Percentiles rank a stretch among this genome's conserved stretches.
These are phyloP conservation scores for Colletotrichum sp. DNA, from an alignment of 2,329 filamentous ascomycete species.

Conservation along the genomic window DNA sequence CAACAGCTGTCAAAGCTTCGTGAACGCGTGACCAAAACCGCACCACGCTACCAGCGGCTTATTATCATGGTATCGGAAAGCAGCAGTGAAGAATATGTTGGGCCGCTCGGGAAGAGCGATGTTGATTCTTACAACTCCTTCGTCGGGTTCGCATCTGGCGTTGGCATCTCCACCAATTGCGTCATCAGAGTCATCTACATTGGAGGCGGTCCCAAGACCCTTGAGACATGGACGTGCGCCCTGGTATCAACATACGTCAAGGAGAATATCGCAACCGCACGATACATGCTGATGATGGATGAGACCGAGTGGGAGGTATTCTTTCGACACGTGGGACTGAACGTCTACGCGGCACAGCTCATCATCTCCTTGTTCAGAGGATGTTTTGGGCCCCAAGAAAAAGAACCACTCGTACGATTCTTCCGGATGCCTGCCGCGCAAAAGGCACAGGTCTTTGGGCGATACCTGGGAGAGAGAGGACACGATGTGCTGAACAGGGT, in stretches of 20 bases:
- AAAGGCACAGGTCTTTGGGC: conserved; percentile 27
- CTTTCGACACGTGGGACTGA: conserved; percentile 39
- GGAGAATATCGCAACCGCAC: conserved; percentile 26
- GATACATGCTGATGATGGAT: conserved; percentile 38
- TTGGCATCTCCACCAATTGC: conserved; percentile 31
- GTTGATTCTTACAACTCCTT: conserved; percentile 53
- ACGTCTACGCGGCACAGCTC: conserved; percentile 40
- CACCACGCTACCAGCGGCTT: conserved; percentile 69
- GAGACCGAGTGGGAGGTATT: conserved; percentile 47
- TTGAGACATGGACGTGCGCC: conserved; percentile 61
- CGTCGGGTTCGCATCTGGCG: conserved; percentile 49
- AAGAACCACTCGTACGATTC: conserved; percentile 34
- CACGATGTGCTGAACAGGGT: background rate
- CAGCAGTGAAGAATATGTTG: conserved; percentile 47
- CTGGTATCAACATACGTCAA: conserved; percentile 52
- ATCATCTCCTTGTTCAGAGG: conserved; percentile 30
- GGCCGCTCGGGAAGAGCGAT: conserved; percentile 44
- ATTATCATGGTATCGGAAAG: conserved; percentile 70
- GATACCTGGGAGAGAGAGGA: conserved; percentile 22
- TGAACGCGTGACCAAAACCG: conserved; percentile 57
- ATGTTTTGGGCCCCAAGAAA: conserved; percentile 23
- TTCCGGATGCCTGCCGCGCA: conserved; percentile 32
- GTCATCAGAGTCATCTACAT: conserved; percentile 50
- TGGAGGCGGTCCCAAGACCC: conserved; percentile 52
- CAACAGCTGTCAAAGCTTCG: conserved; percentile 50